Evolutionary conservation across 139 green algal species (phyloP).

Genomic region (Zygnema cylindricum): DNA sequence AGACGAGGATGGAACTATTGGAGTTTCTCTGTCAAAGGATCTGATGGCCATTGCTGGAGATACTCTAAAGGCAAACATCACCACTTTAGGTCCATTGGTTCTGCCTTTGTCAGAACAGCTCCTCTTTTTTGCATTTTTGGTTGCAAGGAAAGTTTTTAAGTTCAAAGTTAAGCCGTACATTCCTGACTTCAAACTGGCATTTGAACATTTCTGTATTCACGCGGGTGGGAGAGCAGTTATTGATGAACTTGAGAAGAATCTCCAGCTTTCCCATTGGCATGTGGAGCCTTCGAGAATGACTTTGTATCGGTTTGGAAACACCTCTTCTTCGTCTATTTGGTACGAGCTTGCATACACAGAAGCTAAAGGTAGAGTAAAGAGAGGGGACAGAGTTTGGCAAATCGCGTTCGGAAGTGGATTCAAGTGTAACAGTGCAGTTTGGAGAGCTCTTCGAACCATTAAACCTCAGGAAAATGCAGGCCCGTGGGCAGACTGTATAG

Average conservation of each 20-base stretch:
- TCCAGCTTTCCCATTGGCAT: constrained; percentile 72
- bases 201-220: constrained; percentile 99
- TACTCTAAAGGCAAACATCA: constrained; percentile 93
- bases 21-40: constrained; percentile 87
- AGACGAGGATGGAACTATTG: constrained; percentile 62
- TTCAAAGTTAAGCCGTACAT: constrained; percentile 84
- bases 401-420: constrained; percentile 68
- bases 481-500: constrained; percentile 51
- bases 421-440: constrained; percentile 69
- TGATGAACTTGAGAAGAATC: constrained; percentile 96
- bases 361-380: constrained; percentile 44
- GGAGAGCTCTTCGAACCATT: constrained; percentile 61
- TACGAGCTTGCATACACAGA: constrained; percentile 72
- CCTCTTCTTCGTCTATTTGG: constrained; percentile 66
- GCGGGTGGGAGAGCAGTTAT: constrained; percentile 91
- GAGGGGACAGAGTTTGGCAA: constrained; percentile 66
- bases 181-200: constrained; percentile 96
- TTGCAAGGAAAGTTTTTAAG: constrained; percentile 80
- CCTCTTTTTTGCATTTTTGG: too few species aligned
- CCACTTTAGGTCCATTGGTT: constrained; percentile 91
- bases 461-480: constrained; percentile 15
- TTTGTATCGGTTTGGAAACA: constrained; percentile 67
- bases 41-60: constrained; percentile 90
- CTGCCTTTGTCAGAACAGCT: constrained; percentile 93
- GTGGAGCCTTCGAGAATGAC: constrained; percentile 75